Base-by-base conservation (phyloP, 2,329 filamentous ascomycete genomes). In the Phialocephala sp. region DNA sequence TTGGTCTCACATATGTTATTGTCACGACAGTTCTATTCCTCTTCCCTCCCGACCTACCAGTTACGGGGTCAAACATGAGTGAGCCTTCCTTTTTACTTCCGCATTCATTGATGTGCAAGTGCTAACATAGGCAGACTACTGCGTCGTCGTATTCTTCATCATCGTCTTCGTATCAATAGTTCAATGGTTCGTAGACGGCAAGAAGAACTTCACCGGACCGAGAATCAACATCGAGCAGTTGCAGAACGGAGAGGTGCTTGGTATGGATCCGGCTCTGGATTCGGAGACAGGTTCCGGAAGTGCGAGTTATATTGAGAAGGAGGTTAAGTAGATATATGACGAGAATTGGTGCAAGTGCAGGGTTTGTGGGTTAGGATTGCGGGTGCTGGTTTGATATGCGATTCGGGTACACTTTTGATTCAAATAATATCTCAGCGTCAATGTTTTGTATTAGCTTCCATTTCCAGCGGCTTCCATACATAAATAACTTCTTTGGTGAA, bases 11-110 rank as follows among this genome's bases (percentile, higher is more conserved):
- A 0, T 90, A 88, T 69, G 83, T 86, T 1, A 78, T 83, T 15
- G 76, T 89, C 6, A 89, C 87, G 0, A 89, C 86, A 0, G 82
- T 89, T 0, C 80, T 90, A 0, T 89, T 89, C 76, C 78, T 89
- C 43, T 89, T 90, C 70, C 87, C 87, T 1, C 87, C 87, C 0
- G 81, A 79, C 0, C 73, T 87, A 4, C 85, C 85, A 1, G 85
- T 85, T 1, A 84, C 84, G 0, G 83, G 82, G 20, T 84, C 79
- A 67, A 89, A 83, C 76, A 89, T 89, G 87, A 90, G 85, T 84
- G 79, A 72, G 81, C 78, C 37, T 18, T 36, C 35, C 12, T 35
- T 39, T 15, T 52, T 18, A 9, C 24, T 20, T 8, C 18, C 24
- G 4, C 41, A 35, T 55, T 18, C 15, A 37, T 32, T 22, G n/a